Evolutionary conservation across 2,329 filamentous ascomycete species (phyloP), one percentile per base, ranked within the genome.

Genomic region (Colletotrichum sp.): DNA sequence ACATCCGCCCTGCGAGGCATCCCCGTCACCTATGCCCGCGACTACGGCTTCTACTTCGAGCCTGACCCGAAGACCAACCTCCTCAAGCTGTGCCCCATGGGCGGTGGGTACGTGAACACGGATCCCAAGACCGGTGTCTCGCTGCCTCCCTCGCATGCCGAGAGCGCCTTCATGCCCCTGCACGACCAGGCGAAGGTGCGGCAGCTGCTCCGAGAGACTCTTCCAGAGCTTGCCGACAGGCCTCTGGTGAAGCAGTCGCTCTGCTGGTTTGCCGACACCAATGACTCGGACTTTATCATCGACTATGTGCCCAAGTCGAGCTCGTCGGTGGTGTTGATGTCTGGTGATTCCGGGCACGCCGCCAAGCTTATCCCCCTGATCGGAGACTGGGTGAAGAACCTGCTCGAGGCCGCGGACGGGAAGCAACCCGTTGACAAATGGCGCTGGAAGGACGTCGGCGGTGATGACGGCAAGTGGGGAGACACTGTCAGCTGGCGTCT

Each of bases 1-100:
- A 87, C 88, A 0, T 85, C 87, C 4, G 83, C 82, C 7, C 86
- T 93, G 2, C 87, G 88, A 3, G 89, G 89, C 4, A 90, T 93
- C 13, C 91, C 92, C 0, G 89, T 92, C 1, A 91, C 89, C 1
- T 91, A 92, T 68, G 88, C 89, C 2, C 87, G 91, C 3, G 91
- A 93, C 76, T 83, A 93, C 0, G 91, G 91, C 0, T 93, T 93
- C 84, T 91, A 92, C 82, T 93, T 93, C 73, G 92, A 93, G 80
- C 91, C 92, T 0, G 91, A 93, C 77, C 88, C 86, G 0, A 85
- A 87, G 76, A 92, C 91, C 0, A 87, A 88, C 27, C 81, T 92
- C 6, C 82, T 93, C 58, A 93, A 93, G 82, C 79, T 93, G 12
- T 93, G 91, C 78, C 90, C 90, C 0, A 87, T 89, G 80, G 90